These are phyloP conservation scores for Xerophyta viscosa DNA, from an alignment of 106 monocot genomes.

Conservation along the genomic window DNA sequence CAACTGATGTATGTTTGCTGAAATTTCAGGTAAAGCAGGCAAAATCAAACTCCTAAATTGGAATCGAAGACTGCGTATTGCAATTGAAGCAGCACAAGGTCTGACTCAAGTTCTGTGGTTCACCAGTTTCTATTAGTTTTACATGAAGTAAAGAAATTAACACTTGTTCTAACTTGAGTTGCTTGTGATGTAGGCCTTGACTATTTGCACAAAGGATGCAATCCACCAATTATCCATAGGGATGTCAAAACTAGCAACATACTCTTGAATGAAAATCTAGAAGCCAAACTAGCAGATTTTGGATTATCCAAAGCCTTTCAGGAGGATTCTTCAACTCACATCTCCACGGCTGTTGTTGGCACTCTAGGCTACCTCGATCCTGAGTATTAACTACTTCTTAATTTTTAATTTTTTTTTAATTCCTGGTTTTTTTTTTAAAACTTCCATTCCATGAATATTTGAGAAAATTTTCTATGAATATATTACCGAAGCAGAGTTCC, in stretches of 20 bases:
- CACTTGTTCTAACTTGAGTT: background rate
- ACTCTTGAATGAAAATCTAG: slow-evolving; percentile 26
- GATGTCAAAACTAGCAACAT: slow-evolving; percentile 66
- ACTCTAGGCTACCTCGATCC: slow-evolving; percentile 26
- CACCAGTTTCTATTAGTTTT: too few species aligned
- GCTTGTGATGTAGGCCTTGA: background rate
- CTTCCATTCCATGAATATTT: too few species aligned
- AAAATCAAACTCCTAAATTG: background rate
- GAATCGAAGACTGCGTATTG: background rate
- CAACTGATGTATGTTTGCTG: too few species aligned
- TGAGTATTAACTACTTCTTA: slow-evolving; percentile 7
- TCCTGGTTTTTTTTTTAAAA: too few species aligned
- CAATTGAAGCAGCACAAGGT: slow-evolving; percentile 1
- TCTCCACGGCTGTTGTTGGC: slow-evolving; percentile 14
- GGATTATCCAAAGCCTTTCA: slow-evolving; percentile 46
- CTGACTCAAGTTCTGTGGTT: too few species aligned
- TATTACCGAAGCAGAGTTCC: too few species aligned
- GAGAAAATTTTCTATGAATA: too few species aligned
- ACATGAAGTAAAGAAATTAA: background rate
- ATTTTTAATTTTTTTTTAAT: background rate
- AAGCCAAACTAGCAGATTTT: slow-evolving; percentile 62
- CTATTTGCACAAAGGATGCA: background rate
- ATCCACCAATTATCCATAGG: slow-evolving; percentile 50
- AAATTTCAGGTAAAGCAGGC: too few species aligned
- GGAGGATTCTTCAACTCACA: slow-evolving; percentile 9